Conservation (phyloP, 495 filamentous ascomycete species). For the Lasiosphaeria ovina region DNA sequence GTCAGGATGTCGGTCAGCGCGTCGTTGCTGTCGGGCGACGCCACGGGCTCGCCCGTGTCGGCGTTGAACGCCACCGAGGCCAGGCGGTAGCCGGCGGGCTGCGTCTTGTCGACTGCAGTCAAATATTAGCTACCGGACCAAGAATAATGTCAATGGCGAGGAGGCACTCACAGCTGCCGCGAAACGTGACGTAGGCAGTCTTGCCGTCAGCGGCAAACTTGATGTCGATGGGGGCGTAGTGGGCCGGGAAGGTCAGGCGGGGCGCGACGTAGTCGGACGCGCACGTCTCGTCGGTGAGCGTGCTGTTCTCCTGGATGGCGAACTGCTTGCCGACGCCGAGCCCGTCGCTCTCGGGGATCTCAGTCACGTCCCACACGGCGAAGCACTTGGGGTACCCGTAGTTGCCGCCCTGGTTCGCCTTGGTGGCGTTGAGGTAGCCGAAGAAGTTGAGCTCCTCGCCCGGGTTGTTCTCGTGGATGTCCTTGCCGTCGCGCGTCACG, state of each 20-base stretch:
- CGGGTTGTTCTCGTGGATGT: slow-evolving; percentile 65
- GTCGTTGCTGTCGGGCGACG: slow-evolving; percentile 31
- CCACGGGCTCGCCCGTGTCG: slow-evolving; percentile 39
- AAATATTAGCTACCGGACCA: not conserved
- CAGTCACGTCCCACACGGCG: slow-evolving; percentile 55
- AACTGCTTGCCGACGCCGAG: slow-evolving; percentile 54
- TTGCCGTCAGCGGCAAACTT: slow-evolving; percentile 41
- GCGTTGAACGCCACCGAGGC: slow-evolving; percentile 38
- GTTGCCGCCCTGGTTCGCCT: slow-evolving; percentile 35
- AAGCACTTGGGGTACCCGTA: slow-evolving; percentile 65
- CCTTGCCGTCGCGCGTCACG: slow-evolving; percentile 49
- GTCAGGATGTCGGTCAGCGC: slow-evolving; percentile 45
- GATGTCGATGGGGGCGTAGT: slow-evolving; percentile 56
- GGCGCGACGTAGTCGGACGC: slow-evolving; percentile 37
- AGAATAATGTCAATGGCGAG: not conserved
- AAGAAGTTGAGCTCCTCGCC: slow-evolving; percentile 70
- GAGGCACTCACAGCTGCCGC: slow-evolving; percentile 49
- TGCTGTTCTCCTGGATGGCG: slow-evolving; percentile 37
- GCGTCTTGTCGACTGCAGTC: slow-evolving; percentile 36
- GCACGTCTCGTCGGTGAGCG: slow-evolving; percentile 49
- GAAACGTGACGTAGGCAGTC: slow-evolving; percentile 51
- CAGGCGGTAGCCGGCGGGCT: slow-evolving; percentile 52
- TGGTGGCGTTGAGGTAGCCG: slow-evolving; percentile 54
- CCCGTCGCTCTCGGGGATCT: slow-evolving; percentile 48
- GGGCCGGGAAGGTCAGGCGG: slow-evolving; percentile 50